Base-by-base conservation (phyloP, 352 stramenopile genomes). In the Globisporangium abappressorium region DNA sequence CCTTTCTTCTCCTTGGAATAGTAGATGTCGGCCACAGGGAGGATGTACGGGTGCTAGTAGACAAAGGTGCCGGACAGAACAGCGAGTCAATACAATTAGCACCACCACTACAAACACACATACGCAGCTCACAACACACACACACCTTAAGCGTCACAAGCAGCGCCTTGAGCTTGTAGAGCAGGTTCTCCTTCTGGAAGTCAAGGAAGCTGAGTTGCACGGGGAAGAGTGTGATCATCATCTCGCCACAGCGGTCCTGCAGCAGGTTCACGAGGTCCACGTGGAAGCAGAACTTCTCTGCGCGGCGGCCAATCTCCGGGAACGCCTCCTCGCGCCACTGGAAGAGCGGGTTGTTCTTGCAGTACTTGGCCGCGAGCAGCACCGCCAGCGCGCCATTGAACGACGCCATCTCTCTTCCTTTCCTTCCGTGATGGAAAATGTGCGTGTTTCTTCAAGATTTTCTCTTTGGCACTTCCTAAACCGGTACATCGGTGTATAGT, bases 321-420 rank as follows among this genome's bases (percentile, higher is more conserved):
- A 91, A 77, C 61, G 84, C 76, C 49, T 92, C 82, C 63, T 94
- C 84, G 5, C 76, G 73, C 86, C 86, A 94, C 57, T 64, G 69
- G 62, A 94, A 91, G 8, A 94, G 73, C 14, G 86, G 86, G 62
- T 84, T 85, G 36, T 84, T 74, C 53, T 77, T 73, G 70, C 84
- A 92, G 74, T 83, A 94, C 67, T 90, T 91, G 69, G 79, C 79
- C 41, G 86, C 86, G 36, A 92, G 73, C 28, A 94, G 79, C 70
- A 94, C 82, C n/a, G 86, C 84, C 53, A 80, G 72, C 64, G 80
- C 66, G 49, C 73, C 84, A 61, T 84, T 79, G 70, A 91, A 89
- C 55, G 61, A 89, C 55, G 61, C 57, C 66, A 73, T 71, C 15
- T 5, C 41, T 26, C 28, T 33, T 68, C 66, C 30, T 55, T 61